A percentile compares a stretch with the other conserved stretches of the same genome.
Evolutionary conservation across 805 yeast genomes (phyloP).

Genomic region (Pichia gijzeniarum): DNA sequence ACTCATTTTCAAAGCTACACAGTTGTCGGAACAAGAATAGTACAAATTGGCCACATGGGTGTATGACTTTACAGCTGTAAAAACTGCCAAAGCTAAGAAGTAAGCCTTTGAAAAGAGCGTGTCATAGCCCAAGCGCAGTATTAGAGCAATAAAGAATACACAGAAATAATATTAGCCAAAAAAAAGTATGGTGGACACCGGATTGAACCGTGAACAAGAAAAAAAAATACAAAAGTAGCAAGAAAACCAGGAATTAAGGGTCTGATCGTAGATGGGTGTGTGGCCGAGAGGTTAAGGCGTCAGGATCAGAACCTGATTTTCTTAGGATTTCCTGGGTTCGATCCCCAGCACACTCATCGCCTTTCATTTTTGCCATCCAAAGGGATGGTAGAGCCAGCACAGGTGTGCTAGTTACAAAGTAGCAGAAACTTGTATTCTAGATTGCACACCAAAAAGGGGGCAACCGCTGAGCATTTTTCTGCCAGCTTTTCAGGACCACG

Average conservation of each 20-base stretch:
- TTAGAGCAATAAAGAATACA: too few species aligned
- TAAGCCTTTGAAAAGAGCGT: too few species aligned
- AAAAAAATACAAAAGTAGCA: background rate
- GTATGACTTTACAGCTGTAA: too few species aligned
- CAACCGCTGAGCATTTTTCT: too few species aligned
- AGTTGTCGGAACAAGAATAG: too few species aligned
- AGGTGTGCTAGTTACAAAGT: background rate
- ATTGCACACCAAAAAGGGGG: background rate
- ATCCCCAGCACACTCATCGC: slow-evolving; percentile 19
- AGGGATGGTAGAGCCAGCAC: background rate
- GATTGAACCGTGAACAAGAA: background rate
- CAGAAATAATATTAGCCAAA: background rate
- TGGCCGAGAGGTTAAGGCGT: slow-evolving; percentile 23
- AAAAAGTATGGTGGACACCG: too few species aligned
- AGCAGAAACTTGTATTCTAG: background rate
- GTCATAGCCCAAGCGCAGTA: too few species aligned
- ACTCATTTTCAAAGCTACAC: too few species aligned
- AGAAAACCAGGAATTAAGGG: background rate
- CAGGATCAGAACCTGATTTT: slow-evolving; percentile 22
- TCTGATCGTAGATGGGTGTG: slow-evolving; percentile 13
- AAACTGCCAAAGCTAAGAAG: too few species aligned
- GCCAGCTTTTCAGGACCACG: too few species aligned
- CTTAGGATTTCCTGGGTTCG: slow-evolving; percentile 20
- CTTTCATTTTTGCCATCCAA: slow-evolving; percentile 6
- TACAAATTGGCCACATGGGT: too few species aligned